A percentile compares a stretch with the other conserved stretches of the same genome.
phyloP scores from a whole-genome alignment of 495 filamentous ascomycete genomes.

The Trypethelium eluteriae region DNA sequence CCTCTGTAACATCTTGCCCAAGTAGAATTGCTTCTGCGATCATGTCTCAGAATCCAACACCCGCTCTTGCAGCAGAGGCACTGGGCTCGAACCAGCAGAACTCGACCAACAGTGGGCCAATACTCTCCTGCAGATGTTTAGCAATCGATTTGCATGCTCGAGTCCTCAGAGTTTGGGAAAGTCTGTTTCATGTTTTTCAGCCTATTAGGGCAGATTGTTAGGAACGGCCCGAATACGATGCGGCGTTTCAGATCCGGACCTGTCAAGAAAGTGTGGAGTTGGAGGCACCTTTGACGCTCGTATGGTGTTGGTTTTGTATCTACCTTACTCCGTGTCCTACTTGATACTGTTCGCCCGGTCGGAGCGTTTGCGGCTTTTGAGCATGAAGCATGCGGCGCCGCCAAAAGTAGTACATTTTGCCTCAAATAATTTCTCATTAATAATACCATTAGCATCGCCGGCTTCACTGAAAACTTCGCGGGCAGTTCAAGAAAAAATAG shows the following conservation, averaged over 20 bases:
- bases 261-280: constrained; percentile 1
- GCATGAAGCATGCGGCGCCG: too few relatives aligned
- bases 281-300: not conserved
- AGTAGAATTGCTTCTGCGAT: not conserved
- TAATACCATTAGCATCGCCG: not conserved
- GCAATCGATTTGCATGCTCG: not conserved
- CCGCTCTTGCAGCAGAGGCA: not conserved
- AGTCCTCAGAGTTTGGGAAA: not conserved
- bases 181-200: constrained; percentile 6
- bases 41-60: constrained; percentile 11
- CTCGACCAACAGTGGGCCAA: not conserved
- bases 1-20: not conserved
- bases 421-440: too few relatives aligned
- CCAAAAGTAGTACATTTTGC: too few relatives aligned
- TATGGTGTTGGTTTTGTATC: too few relatives aligned
- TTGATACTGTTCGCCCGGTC: too few relatives aligned
- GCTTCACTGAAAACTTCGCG: not conserved
- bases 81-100: not conserved
- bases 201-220: not conserved
- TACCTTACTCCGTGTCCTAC: too few relatives aligned
- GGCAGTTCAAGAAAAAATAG: not conserved
- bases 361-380: too few relatives aligned
- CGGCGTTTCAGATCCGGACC: constrained; percentile 5
- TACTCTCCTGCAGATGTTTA: constrained; percentile 6
- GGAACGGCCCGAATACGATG: constrained; percentile 6